Conservation (phyloP, 2,329 filamentous ascomycete species). For the Pseudogymnoascus destructans region DNA sequence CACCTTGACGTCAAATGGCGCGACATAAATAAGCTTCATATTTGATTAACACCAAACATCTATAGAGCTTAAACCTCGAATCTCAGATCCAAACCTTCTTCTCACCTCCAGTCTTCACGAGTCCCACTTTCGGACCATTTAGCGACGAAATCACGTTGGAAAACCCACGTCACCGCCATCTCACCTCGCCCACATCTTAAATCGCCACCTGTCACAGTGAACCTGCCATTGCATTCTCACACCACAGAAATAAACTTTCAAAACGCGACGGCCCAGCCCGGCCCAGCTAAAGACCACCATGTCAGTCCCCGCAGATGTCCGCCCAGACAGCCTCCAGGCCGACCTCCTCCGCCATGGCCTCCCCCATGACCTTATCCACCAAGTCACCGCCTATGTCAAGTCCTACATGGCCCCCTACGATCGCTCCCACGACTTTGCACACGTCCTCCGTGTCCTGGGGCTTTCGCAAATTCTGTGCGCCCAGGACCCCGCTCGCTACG, state of each 20-base stretch:
- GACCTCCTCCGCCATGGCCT: neutral
- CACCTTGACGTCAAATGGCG: neutral
- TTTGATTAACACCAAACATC: neutral
- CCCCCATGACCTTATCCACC: constrained; percentile 32
- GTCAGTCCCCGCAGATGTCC: neutral
- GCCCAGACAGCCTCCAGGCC: neutral
- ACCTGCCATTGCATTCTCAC: neutral
- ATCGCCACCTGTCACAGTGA: neutral
- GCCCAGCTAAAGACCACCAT: neutral
- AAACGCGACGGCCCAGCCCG: neutral
- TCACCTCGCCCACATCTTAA: neutral
- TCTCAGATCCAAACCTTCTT: neutral
- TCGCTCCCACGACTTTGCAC: constrained; percentile 75
- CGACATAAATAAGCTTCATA: neutral
- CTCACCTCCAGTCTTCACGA: neutral
- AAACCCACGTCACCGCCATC: neutral
- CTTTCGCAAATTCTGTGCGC: constrained; percentile 51
- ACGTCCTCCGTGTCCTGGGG: constrained; percentile 68
- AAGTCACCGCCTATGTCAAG: constrained; percentile 50
- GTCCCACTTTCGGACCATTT: neutral
- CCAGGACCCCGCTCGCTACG: constrained; percentile 31
- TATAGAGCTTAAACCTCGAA: neutral
- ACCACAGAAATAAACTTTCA: neutral
- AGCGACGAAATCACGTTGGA: neutral
- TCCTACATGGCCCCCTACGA: constrained; percentile 69